A percentile compares a stretch with the other conserved stretches of the same genome.
Conservation (phyloP, 768 basidiomycete species). For the Gautieria morchelliformis region DNA sequence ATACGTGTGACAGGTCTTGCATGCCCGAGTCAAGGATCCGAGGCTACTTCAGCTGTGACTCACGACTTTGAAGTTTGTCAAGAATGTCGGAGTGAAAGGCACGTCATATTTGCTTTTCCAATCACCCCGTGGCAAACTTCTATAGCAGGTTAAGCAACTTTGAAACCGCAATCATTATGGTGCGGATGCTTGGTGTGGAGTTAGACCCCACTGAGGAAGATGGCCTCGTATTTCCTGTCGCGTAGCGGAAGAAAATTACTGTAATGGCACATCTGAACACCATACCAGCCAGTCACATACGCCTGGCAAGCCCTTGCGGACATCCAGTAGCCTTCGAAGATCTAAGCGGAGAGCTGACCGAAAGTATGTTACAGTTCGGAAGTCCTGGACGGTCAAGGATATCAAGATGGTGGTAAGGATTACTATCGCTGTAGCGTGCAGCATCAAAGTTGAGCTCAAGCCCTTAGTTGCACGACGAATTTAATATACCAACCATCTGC, state of each 20-base stretch:
- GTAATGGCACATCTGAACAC: background rate
- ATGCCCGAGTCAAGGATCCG: background rate
- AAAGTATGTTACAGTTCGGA: conserved; percentile 42
- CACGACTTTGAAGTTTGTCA: conserved; percentile 33
- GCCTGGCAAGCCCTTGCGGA: background rate
- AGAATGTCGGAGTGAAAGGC: conserved; percentile 55
- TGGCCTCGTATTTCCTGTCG: background rate
- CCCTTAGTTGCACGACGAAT: conserved; percentile 49
- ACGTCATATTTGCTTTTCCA: conserved; percentile 9
- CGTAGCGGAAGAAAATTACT: conserved; percentile 31
- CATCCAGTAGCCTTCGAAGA: conserved; percentile 62
- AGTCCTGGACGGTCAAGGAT: conserved; percentile 64
- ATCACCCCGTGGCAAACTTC: background rate
- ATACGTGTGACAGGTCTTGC: conserved; percentile 21
- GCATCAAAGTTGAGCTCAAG: background rate
- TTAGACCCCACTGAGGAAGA: background rate
- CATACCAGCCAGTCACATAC: background rate
- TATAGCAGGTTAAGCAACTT: conserved; percentile 1
- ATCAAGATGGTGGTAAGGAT: conserved; percentile 59
- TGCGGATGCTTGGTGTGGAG: background rate
- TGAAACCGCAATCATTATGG: background rate
- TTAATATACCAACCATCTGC: conserved; percentile 64
- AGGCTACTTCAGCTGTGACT: background rate
- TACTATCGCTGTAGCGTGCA: background rate
- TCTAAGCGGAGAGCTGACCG: conserved; percentile 38